phyloP scores from a whole-genome alignment of 176 grass and related monocot genomes.

The Zoysia japonica region DNA sequence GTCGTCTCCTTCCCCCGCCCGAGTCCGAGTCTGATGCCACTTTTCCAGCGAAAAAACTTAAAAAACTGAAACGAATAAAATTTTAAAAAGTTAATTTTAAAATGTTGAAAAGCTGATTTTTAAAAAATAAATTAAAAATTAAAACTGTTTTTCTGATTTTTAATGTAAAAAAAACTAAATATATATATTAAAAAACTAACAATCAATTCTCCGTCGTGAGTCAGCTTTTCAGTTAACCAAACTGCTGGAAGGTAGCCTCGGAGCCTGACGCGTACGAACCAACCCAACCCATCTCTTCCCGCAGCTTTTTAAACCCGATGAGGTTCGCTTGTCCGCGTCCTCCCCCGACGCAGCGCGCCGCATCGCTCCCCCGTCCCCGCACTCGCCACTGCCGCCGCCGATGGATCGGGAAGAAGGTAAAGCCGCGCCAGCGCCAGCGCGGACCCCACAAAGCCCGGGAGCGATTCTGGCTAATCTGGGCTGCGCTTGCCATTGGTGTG shows the following conservation, averaged over 20 bases:
- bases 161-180: no score
- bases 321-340: constrained; percentile 13
- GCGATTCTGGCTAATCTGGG: constrained; percentile 38
- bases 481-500: constrained; percentile 45
- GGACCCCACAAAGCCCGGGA: constrained; percentile 30
- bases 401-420: constrained; percentile 86
- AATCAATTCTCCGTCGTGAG: no score
- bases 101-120: no score
- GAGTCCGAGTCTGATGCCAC: no score
- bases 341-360: not conserved
- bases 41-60: no score
- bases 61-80: no score
- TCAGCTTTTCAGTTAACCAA: no score
- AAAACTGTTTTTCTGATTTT: no score
- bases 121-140: no score
- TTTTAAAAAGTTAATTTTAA: no score
- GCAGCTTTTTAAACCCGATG: constrained; percentile 23
- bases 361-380: not conserved
- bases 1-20: no score
- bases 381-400: not conserved
- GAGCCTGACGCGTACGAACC: not conserved
- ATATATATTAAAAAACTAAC: no score
- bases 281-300: constrained; percentile 16
- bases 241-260: not conserved
- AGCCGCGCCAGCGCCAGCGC: not conserved